These are phyloP conservation scores for Trichoderma asperellum DNA, from an alignment of 2,329 filamentous ascomycete genomes.

Conservation along the genomic window DNA sequence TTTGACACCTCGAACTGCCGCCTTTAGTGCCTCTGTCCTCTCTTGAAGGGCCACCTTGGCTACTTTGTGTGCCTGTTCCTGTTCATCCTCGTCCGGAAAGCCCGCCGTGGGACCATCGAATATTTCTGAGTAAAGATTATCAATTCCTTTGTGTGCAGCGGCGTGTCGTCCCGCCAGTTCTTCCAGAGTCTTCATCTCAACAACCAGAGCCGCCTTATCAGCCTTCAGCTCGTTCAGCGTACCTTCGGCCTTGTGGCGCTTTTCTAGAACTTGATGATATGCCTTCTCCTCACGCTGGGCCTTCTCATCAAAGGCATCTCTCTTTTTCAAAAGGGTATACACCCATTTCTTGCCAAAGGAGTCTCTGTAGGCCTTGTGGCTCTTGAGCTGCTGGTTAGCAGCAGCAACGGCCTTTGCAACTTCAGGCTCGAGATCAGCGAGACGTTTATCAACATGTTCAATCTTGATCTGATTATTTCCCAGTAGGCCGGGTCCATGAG, in stretches of 20 bases:
- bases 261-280: slow-evolving; percentile 22
- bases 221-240: slow-evolving; percentile 20
- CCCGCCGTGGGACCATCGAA: slow-evolving; percentile 27
- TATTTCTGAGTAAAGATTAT: slow-evolving; percentile 16
- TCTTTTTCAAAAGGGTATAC: slow-evolving; percentile 27
- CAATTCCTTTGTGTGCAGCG: slow-evolving; percentile 23
- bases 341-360: slow-evolving; percentile 24
- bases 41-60: slow-evolving; percentile 19
- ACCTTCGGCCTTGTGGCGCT: slow-evolving; percentile 21
- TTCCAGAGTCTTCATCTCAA: slow-evolving; percentile 18
- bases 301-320: slow-evolving; percentile 17
- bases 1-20: slow-evolving; percentile 21
- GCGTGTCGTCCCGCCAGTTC: slow-evolving; percentile 5
- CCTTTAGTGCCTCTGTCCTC: slow-evolving; percentile 27
- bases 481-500: slow-evolving; percentile 12
- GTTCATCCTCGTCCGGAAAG: slow-evolving; percentile 28
- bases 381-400: slow-evolving; percentile 22
- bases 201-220: slow-evolving; percentile 2
- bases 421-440: slow-evolving; percentile 23
- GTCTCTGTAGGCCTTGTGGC: slow-evolving; percentile 25
- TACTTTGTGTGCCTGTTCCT: slow-evolving; percentile 13
- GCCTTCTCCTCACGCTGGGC: slow-evolving; percentile 19
- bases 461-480: slow-evolving; percentile 23
- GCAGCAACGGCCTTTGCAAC: slow-evolving; percentile 18
- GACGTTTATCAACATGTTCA: slow-evolving; percentile 23